These are phyloP conservation scores for Metarhizium humberi DNA, from an alignment of 2,329 filamentous ascomycete genomes.

Conservation along the genomic window DNA sequence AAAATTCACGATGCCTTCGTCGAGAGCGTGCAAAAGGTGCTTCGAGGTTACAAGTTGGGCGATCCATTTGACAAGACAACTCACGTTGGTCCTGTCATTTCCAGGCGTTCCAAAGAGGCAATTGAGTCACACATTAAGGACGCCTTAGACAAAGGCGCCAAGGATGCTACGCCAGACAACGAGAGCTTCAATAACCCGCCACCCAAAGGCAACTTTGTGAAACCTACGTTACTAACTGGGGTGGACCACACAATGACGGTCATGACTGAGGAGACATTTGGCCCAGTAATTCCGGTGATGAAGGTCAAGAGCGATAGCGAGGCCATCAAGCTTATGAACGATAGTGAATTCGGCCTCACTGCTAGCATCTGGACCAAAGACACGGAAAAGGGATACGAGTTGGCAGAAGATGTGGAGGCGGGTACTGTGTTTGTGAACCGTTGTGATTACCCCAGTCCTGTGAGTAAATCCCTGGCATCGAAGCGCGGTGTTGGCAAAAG, in stretches of 20 bases:
- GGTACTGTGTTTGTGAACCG: conserved; percentile 96
- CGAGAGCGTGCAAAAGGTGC: conserved; percentile 66
- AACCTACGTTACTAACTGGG: conserved; percentile 70
- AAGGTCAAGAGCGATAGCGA: conserved; percentile 74
- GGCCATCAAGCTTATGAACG: conserved; percentile 81
- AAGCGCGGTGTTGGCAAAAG: not conserved
- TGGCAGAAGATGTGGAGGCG: conserved; percentile 76
- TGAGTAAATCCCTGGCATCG: conserved; percentile 37
- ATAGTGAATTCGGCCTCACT: conserved; percentile 87
- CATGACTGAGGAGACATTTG: conserved; percentile 94
- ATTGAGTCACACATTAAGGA: conserved; percentile 76
- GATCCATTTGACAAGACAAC: conserved; percentile 73
- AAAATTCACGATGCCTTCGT: conserved; percentile 78
- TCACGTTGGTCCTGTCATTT: conserved; percentile 82
- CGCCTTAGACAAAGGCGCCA: conserved; percentile 74
- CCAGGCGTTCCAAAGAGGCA: conserved; percentile 63
- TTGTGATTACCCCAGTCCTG: conserved; percentile 84
- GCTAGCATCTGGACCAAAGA: conserved; percentile 98
- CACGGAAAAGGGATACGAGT: conserved; percentile 59
- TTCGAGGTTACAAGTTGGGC: conserved; percentile 77
- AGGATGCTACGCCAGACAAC: conserved; percentile 76
- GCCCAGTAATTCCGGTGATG: conserved; percentile 84
- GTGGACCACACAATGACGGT: conserved; percentile 77
- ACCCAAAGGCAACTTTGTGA: conserved; percentile 77
- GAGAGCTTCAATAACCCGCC: conserved; percentile 64